Conservation (phyloP, 129 eudicot species). For the Tanacetum coccineum region DNA sequence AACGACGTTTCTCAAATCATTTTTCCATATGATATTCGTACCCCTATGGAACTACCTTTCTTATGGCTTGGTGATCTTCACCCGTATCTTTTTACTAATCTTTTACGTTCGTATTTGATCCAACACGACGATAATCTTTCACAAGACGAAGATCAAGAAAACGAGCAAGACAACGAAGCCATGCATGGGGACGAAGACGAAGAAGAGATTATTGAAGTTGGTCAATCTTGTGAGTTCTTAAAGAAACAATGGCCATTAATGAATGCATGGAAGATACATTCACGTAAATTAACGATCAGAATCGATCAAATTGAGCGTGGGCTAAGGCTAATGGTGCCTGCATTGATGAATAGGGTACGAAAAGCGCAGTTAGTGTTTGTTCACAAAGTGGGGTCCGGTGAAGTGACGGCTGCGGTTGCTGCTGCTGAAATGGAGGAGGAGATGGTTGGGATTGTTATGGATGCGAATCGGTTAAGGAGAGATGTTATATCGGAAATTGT, state of each 20-base stretch:
- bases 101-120: slow-evolving; percentile 60
- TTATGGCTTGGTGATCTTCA: slow-evolving; percentile 93
- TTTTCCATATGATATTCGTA: slow-evolving; percentile 63
- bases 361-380: slow-evolving; percentile 51
- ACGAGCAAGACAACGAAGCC: slow-evolving; percentile 6
- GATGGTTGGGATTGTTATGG: slow-evolving; percentile 66
- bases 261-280: slow-evolving; percentile 57
- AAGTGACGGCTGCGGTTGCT: slow-evolving; percentile 32
- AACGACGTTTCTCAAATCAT: slow-evolving; percentile 62
- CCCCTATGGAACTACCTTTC: slow-evolving; percentile 68
- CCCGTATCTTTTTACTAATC: slow-evolving; percentile 81
- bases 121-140: slow-evolving; percentile 22
- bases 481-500: slow-evolving; percentile 73
- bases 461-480: slow-evolving; percentile 75
- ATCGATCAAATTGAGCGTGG: slow-evolving; percentile 86
- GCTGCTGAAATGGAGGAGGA: slow-evolving; percentile 70
- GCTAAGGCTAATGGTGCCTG: slow-evolving; percentile 83
- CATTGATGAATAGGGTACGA: slow-evolving; percentile 51
- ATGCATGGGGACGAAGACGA: slow-evolving; percentile 17
- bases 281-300: slow-evolving; percentile 27
- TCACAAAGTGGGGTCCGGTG: slow-evolving; percentile 37
- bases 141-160: slow-evolving; percentile 12
- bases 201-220: slow-evolving; percentile 30
- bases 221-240: slow-evolving; percentile 33
- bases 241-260: slow-evolving; percentile 45